A percentile compares a stretch with the other conserved stretches of the same genome.
Evolutionary conservation across 352 stramenopile genomes (phyloP).

Genomic region (Aphanomyces stellatus): DNA sequence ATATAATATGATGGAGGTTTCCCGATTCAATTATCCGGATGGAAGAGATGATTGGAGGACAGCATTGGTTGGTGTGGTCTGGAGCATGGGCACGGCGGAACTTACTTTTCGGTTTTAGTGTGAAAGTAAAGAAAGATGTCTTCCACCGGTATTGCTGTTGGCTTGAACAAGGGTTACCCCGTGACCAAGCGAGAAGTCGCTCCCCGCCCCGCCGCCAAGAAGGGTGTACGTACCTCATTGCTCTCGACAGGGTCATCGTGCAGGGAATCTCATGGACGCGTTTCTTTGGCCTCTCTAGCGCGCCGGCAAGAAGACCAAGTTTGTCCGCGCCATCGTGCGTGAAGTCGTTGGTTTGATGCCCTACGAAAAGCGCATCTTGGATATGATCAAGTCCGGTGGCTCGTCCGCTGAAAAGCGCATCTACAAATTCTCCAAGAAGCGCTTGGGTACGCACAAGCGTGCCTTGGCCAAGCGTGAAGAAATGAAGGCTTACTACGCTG

Average conservation of each 20-base stretch:
- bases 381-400: conserved; percentile 99
- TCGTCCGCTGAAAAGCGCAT: conserved; percentile 97
- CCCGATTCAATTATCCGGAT: conserved; percentile 5
- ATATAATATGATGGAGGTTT: conserved; percentile 1
- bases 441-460: conserved; percentile 96
- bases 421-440: conserved; percentile 99
- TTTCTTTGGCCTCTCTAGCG: conserved; percentile 30
- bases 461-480: conserved; percentile 97
- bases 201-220: conserved; percentile 70
- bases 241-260: too few relatives aligned
- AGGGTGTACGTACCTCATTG: conserved; percentile 78
- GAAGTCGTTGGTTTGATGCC: conserved; percentile 97
- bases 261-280: background rate
- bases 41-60: conserved; percentile 20
- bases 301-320: conserved; percentile 90
- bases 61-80: conserved; percentile 20
- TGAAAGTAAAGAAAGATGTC: conserved; percentile 42
- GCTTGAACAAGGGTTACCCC: conserved; percentile 89
- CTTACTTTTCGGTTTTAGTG: conserved; percentile 22
- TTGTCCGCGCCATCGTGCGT: conserved; percentile 93
- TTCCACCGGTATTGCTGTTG: conserved; percentile 87
- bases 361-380: conserved; percentile 99
- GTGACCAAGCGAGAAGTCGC: conserved; percentile 88
- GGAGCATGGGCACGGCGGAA: background rate
- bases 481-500: conserved; percentile 97